Base-by-base conservation (phyloP, 257 asterid species). In the Thymus mandschuricus region DNA sequence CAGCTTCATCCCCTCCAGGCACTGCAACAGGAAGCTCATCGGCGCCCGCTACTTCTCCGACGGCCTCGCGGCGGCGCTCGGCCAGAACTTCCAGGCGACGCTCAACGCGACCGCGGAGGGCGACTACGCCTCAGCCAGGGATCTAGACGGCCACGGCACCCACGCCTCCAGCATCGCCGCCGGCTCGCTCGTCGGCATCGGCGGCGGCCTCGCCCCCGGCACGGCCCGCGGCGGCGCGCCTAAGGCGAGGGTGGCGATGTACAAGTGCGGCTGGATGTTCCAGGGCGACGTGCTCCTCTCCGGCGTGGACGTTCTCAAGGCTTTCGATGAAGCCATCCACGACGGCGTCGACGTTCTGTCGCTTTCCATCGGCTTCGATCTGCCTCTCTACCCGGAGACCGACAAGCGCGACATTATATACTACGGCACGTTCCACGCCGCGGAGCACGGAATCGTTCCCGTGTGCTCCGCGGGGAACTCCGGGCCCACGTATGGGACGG, bases 201-300 rank as follows among this genome's bases (percentile, higher is more conserved):
- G 52, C 28, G 81, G 82, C 62, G 82, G 81, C 29, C 77, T 84
- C 5, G 84, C 66, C 21, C 8, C 9, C 31, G 88, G 88, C 12
- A 66, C 73, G 8, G 71, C 67, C 2, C 76, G 84, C 9, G 89
- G 89, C 8, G 81, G 83, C 3, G 81, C 86, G 7, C 85, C 86
- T 9, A 60, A 66, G 12, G 78, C 85, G 15, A 76, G 84, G 29
- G 63, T 84, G 5, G 84, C 88, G 1, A 9, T 56, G 9, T 84
- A 84, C 71, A 84, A 84, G 70, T 8, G 11, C 11, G 48, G 48
- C 3, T 44, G 48, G 48, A 2, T 2, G 1, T 8, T 0, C 9
- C 10, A 7, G 2, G 48, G 48, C 48, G 0, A 44, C 11, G 3
- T 10, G 11, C 10, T 44, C 11, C 2, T 8, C 0, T 44, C 48